Evolutionary conservation across 2,329 filamentous ascomycete genomes (phyloP), one percentile per base, ranked within the genome.

Genomic region (Amauroascus verrucosus): DNA sequence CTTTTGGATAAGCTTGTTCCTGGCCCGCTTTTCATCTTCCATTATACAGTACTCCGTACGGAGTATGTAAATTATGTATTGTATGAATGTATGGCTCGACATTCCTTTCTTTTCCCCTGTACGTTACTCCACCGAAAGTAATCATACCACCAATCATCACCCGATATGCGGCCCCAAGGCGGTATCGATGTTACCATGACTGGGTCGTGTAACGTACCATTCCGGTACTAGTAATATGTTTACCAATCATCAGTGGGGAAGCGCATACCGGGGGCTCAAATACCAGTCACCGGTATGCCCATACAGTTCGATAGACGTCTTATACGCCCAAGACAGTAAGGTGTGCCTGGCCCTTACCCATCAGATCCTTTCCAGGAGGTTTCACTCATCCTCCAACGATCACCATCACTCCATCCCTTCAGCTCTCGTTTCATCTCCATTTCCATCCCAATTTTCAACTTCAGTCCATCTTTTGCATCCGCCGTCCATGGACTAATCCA

Each of bases 371-470:
- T 53, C 33, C 44, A 53, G 35, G 45, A 53, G 51, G 45, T 48
- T 53, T 53, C 51, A 53, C 32, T 26, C 45, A 32, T 32, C 51
- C 35, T 41, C 43, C 43, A 4, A n/a, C 51, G 14, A n/a, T 43
- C 51, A 48, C 16, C 35, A 16, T 30, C 51, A n/a, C 6, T 26
- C 18, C 24, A 48, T 20, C 44, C 43, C 44, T 48, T 53, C 51
- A 53, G n/a, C 51, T 43, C 44, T 53, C 51, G 51, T 53, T 53
- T 53, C 51, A 53, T 48, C 40, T 43, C 16, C 51, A 38, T 43
- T 43, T 20, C 51, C 48, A 32, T 45, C 37, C 16, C 38, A 32
- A 51, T 9, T 11, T 52, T 46, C 49, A 48, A 41, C 45, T 52
- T 52, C 33, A 24, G 51, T 53, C 43, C 35, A 41, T 48, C 45